Evolutionary conservation across 208 protist species (phyloP).

Genomic region (Novymonas esmeraldas): DNA sequence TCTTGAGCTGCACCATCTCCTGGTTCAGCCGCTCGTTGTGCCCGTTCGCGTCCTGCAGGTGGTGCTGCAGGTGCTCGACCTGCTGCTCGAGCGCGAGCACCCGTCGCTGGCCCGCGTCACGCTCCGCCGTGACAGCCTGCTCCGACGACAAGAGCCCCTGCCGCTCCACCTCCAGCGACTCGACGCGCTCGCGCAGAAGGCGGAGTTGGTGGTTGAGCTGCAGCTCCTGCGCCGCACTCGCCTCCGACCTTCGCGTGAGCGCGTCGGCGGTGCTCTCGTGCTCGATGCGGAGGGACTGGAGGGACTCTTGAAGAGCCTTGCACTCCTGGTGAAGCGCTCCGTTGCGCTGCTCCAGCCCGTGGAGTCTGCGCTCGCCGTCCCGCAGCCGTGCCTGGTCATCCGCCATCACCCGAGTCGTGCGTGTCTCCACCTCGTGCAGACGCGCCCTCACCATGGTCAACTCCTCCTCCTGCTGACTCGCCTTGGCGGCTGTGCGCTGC

Average conservation of each 20-base stretch:
- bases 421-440: conserved; percentile 47
- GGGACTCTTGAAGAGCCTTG: conserved; percentile 47
- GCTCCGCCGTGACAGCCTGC: conserved; percentile 27
- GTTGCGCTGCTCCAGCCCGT: conserved; percentile 48
- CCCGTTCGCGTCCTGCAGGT: conserved; percentile 46
- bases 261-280: conserved; percentile 39
- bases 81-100: conserved; percentile 37
- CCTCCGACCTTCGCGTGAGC: conserved; percentile 41
- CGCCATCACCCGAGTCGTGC: conserved; percentile 31
- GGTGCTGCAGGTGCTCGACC: conserved; percentile 41
- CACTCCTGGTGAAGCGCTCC: conserved; percentile 56
- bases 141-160: conserved; percentile 34
- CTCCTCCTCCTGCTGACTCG: conserved; percentile 37
- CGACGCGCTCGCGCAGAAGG: conserved; percentile 36
- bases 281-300: conserved; percentile 40
- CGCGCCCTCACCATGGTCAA: conserved; percentile 18
- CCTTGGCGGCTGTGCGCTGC: conserved; percentile 21
- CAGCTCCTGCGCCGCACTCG: conserved; percentile 33
- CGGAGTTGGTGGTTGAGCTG: conserved; percentile 32
- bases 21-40: conserved; percentile 62
- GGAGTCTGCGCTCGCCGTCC: conserved; percentile 39
- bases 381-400: conserved; percentile 36
- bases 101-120: conserved; percentile 38
- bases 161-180: conserved; percentile 40
- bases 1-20: conserved; percentile 52